A percentile compares a stretch with the other conserved stretches of the same genome.
phyloP scores from a whole-genome alignment of 2,329 filamentous ascomycete species.

The Coccinonectria pachysandricola region DNA sequence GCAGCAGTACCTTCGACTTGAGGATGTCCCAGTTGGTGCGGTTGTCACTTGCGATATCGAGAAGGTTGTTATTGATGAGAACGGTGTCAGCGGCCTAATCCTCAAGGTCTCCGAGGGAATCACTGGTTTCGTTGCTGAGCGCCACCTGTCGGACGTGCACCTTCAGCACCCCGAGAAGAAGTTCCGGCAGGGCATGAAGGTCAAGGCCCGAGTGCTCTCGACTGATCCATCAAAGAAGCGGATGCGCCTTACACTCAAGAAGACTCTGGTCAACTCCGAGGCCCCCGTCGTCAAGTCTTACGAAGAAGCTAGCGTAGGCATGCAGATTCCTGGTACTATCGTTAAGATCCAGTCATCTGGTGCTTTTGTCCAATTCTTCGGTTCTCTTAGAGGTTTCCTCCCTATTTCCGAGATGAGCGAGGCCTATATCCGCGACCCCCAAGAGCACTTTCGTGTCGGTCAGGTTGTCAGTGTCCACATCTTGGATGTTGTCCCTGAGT shows the following conservation, averaged over 20 bases:
- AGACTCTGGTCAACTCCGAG: conserved; percentile 85
- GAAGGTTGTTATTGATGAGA: conserved; percentile 67
- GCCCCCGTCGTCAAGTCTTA: conserved; percentile 69
- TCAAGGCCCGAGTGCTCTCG: conserved; percentile 80
- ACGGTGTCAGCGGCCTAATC: conserved; percentile 72
- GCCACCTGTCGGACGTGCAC: conserved; percentile 78
- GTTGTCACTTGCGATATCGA: conserved; percentile 76
- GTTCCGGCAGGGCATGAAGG: conserved; percentile 74
- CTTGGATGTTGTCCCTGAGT: conserved; percentile 64
- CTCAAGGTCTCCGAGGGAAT: conserved; percentile 80
- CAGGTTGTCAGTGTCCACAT: conserved; percentile 89
- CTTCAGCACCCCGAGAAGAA: conserved; percentile 94
- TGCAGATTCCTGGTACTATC: conserved; percentile 77
- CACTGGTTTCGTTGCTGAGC: conserved; percentile 76
- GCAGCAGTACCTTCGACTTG: conserved; percentile 81
- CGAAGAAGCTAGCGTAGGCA: conserved; percentile 60
- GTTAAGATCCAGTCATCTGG: conserved; percentile 69
- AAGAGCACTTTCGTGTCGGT: conserved; percentile 78
- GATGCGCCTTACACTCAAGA: conserved; percentile 84
- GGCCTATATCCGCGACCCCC: conserved; percentile 81
- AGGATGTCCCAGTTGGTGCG: conserved; percentile 76
- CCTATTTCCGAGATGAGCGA: conserved; percentile 97
- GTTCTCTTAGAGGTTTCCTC: conserved; percentile 71
- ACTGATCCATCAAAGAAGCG: conserved; percentile 65
- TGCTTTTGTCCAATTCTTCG: conserved; percentile 89